phyloP scores from a whole-genome alignment of 805 yeast species.

The Lachancea fermentati region DNA sequence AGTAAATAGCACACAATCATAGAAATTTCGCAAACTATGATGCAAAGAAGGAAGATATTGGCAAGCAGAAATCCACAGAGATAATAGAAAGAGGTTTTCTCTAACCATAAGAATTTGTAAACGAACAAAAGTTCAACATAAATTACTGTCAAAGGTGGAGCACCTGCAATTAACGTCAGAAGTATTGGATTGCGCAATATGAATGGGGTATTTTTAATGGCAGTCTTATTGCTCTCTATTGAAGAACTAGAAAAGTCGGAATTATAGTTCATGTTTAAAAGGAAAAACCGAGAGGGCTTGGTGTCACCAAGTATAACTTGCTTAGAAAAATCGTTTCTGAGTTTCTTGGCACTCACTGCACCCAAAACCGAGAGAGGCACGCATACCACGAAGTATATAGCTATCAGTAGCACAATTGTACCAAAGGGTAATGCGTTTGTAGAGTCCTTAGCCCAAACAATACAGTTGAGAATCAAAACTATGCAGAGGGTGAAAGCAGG shows the following conservation, averaged over 20 bases:
- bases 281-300: conserved; percentile 2
- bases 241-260: no score
- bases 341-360: conserved; percentile 35
- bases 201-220: neutral
- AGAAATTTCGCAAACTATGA: conserved; percentile 66
- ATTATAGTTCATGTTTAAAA: conserved; percentile 1
- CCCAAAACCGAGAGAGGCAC: conserved; percentile 73
- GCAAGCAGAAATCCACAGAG: conserved; percentile 71
- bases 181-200: conserved; percentile 11
- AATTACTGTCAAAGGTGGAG: conserved; percentile 74
- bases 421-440: conserved; percentile 76
- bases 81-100: conserved; percentile 71
- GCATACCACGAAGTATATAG: conserved; percentile 58
- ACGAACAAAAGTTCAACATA: conserved; percentile 71
- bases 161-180: conserved; percentile 46
- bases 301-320: neutral
- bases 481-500: conserved; percentile 45
- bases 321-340: neutral
- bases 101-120: conserved; percentile 73
- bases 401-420: conserved; percentile 55
- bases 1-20: conserved; percentile 63
- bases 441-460: conserved; percentile 73
- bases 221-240: neutral
- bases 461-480: conserved; percentile 52
- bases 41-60: conserved; percentile 51